These are phyloP conservation scores for Aspergillus tanneri DNA, from an alignment of 2,329 filamentous ascomycete species.

Conservation along the genomic window DNA sequence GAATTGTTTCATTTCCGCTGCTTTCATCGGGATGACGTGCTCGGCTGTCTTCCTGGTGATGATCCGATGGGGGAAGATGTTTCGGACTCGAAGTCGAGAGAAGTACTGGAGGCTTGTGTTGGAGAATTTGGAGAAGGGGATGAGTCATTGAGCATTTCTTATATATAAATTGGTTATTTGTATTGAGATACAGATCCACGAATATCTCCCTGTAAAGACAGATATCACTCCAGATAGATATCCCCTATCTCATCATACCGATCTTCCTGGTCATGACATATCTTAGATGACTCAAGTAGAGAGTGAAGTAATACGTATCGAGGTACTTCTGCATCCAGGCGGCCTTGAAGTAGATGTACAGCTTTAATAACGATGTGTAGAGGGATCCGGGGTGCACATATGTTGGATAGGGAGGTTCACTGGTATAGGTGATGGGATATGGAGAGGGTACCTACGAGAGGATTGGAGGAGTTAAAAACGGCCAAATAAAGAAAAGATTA, in stretches of 20 bases:
- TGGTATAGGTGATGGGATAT: conserved; percentile 54
- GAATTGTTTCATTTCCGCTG: conserved; percentile 47
- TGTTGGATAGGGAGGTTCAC: conserved; percentile 71
- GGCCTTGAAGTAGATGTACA: conserved; percentile 82
- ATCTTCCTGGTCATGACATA: conserved; percentile 75
- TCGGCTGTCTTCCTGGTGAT: conserved; percentile 42
- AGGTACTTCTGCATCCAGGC: conserved; percentile 75
- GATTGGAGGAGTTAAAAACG: no score
- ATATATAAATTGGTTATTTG: background rate
- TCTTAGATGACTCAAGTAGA: conserved; percentile 71
- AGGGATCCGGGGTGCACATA: conserved; percentile 77
- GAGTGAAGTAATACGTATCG: conserved; percentile 71
- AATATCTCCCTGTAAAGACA: background rate
- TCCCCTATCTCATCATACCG: conserved; percentile 65
- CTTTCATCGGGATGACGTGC: conserved; percentile 39
- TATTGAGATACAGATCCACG: background rate
- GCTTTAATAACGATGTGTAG: conserved; percentile 75
- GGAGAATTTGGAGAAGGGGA: conserved; percentile 35
- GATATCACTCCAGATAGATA: conserved; percentile 46
- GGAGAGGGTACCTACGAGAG: conserved; percentile 11
- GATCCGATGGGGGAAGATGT: conserved; percentile 41
- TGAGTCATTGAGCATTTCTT: conserved; percentile 27
- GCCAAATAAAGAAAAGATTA: no score
- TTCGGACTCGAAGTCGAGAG: conserved; percentile 33
- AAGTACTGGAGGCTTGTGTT: conserved; percentile 40